Base-by-base conservation (phyloP, 768 basidiomycete species). In the Cyclocybe aegerita region DNA sequence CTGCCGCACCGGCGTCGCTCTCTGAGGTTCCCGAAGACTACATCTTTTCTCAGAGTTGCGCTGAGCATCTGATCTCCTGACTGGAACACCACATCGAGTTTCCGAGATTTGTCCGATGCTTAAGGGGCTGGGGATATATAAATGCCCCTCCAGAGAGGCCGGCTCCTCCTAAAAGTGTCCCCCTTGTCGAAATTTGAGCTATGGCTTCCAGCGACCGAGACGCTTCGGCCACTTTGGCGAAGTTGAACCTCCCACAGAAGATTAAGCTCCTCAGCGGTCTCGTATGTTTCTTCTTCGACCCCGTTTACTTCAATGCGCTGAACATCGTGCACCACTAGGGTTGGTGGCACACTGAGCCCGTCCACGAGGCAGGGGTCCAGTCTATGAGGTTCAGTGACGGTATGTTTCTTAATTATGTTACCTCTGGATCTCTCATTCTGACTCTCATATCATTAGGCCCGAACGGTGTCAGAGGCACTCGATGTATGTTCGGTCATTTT, bases 331-430 rank as follows among this genome's bases (percentile, higher is more conserved):
- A 36, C 29, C 50, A 33, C 15, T 17, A 77, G 76, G 77, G 73
- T 38, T 76, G 71, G 75, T 78, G 76, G 77, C 71, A 76, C 40
- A 78, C 77, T 2, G 63, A 72, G 39, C 57, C 71, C 35, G 54
- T 79, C 31, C 71, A 71, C 31, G 70, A 72, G 34, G 68, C 64
- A 35, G 74, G 66, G 0, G 58, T 79, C 4, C 70, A 69, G 2
- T 68, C 76, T 5, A 67, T 78, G 56, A 63, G 76, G 39, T 66
- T 79, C 61, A 77, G 74, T 53, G 77, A 80, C 59, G 78, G 76
- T 75, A 54, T 14, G 55, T 49, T 42, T 7, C 34, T 41, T 7
- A n/a, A 14, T 35, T 38, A 9, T 32, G 15, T 16, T 11, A 39
- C n/a, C 7, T 35, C 14, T 46, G 11, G 38, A 30, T 23, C 36